Evolutionary conservation across 169 alveolate genomes (phyloP).

Genomic region (Cryptosporidium bovis): DNA sequence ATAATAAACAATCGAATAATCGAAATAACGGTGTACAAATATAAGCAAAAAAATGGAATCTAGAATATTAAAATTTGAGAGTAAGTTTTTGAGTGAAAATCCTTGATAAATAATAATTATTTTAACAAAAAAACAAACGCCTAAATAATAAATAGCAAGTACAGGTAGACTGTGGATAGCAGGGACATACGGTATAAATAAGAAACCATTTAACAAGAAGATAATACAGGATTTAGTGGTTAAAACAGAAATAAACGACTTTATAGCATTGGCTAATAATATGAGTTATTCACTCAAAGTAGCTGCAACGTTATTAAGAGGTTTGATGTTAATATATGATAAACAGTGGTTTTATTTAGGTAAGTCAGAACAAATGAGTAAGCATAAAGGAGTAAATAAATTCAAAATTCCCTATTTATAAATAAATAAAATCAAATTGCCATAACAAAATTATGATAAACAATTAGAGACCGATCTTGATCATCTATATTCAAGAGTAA

Average conservation of each 20-base stretch:
- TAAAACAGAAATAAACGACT: conserved; percentile 13
- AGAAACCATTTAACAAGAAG: conserved; percentile 45
- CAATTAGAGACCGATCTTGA: conserved; percentile 37
- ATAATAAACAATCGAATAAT: too few relatives aligned
- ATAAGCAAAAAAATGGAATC: conserved; percentile 27
- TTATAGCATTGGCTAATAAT: conserved; percentile 29
- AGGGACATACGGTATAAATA: conserved; percentile 56
- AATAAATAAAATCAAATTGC: neutral
- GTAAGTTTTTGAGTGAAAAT: conserved; percentile 20
- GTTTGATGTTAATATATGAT: conserved; percentile 33
- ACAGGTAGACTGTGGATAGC: conserved; percentile 65
- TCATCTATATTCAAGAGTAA: conserved; percentile 32
- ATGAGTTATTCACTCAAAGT: conserved; percentile 51
- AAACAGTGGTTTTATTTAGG: conserved; percentile 63
- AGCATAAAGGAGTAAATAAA: too few relatives aligned
- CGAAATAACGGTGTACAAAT: too few relatives aligned
- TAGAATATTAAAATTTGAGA: conserved; percentile 55
- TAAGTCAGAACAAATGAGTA: conserved; percentile 5
- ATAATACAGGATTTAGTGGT: conserved; percentile 38
- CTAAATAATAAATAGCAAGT: conserved; percentile 13
- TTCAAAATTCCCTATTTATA: too few relatives aligned
- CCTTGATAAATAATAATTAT: neutral
- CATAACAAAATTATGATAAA: neutral
- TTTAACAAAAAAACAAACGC: neutral
- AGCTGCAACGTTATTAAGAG: conserved; percentile 46